These are phyloP conservation scores for Tetrastigma voinierianum DNA, from an alignment of 164 flowering plant genomes.

Conservation along the genomic window DNA sequence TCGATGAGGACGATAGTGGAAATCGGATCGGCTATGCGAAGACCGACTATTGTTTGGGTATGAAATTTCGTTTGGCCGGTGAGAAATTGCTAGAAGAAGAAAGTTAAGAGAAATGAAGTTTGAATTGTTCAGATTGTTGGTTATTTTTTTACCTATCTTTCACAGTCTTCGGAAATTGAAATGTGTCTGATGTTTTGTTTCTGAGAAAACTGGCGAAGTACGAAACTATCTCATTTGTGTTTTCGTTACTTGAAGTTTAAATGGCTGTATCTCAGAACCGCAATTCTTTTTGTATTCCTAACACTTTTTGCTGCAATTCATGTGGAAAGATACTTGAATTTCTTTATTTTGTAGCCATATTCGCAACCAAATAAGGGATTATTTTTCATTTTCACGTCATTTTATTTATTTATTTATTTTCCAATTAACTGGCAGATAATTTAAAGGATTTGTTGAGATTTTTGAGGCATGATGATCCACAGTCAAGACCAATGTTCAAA, in stretches of 20 bases:
- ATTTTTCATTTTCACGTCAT: neutral
- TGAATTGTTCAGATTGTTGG: neutral
- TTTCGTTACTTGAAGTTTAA: neutral
- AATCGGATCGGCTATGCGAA: conserved; percentile 54
- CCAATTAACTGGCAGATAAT: conserved; percentile 52
- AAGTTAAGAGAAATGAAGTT: too few relatives aligned
- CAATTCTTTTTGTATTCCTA: too few relatives aligned
- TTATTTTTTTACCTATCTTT: conserved; percentile 1
- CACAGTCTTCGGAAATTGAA: neutral
- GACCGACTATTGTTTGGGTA: conserved; percentile 69
- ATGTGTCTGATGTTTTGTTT: neutral
- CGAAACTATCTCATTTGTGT: neutral
- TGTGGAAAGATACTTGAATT: too few relatives aligned
- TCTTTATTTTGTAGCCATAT: neutral
- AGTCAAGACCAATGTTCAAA: conserved; percentile 79
- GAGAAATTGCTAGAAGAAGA: neutral
- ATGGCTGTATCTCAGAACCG: too few relatives aligned
- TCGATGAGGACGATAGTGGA: conserved; percentile 60
- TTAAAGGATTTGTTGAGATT: conserved; percentile 90
- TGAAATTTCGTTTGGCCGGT: neutral
- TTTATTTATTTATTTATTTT: conserved; percentile 5
- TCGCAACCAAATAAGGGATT: neutral
- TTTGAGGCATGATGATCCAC: conserved; percentile 85
- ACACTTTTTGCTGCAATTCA: too few relatives aligned
- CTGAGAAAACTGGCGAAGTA: neutral